These are phyloP conservation scores for Potentilla sterilis DNA, from an alignment of 306 rosid species.

Conservation along the genomic window DNA sequence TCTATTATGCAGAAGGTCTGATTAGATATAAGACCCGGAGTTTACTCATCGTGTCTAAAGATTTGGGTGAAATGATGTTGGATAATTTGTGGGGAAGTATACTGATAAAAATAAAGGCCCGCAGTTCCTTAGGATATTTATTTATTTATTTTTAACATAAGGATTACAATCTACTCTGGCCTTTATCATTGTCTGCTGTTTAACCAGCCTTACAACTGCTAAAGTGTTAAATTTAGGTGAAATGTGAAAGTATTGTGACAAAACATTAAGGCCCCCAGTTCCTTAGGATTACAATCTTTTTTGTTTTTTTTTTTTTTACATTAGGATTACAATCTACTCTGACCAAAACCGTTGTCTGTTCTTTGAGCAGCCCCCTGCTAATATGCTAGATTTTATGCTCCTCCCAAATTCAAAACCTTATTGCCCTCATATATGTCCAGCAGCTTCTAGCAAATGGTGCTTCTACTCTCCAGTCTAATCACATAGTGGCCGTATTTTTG, in stretches of 20 bases:
- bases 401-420: neutral
- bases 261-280: neutral
- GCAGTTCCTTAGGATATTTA: neutral
- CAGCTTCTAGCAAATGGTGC: neutral
- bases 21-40: too few relatives aligned
- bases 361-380: neutral
- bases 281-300: neutral
- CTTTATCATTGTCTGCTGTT: neutral
- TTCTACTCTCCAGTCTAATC: neutral
- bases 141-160: too few relatives aligned
- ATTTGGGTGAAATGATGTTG: neutral
- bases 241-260: neutral
- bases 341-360: neutral
- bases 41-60: neutral
- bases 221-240: neutral
- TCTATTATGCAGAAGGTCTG: too few relatives aligned
- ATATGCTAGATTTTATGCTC: neutral
- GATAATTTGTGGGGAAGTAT: neutral
- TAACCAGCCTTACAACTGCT: neutral
- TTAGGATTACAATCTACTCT: neutral
- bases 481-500: neutral
- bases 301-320: too few relatives aligned
- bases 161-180: neutral
- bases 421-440: neutral
- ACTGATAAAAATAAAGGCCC: neutral